These are phyloP conservation scores for Termitomyces sp. DNA, from an alignment of 768 basidiomycete genomes.

Conservation along the genomic window DNA sequence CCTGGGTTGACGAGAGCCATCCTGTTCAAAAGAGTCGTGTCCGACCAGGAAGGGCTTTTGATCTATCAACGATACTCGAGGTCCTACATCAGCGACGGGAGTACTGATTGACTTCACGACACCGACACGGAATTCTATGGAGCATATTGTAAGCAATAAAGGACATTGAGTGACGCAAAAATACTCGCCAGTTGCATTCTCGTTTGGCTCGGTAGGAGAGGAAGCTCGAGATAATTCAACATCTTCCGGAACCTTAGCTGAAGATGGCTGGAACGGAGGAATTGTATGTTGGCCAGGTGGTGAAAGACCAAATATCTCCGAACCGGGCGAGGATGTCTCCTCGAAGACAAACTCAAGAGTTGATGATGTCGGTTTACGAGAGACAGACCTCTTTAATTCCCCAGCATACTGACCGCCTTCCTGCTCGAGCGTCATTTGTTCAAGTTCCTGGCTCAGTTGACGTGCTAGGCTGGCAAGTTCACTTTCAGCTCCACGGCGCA, in stretches of 20 bases:
- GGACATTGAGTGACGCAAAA: not conserved
- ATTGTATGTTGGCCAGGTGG: slow-evolving; percentile 21
- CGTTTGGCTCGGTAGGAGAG: slow-evolving; percentile 30
- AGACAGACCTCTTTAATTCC: slow-evolving; percentile 10
- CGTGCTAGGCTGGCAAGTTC: slow-evolving; percentile 45
- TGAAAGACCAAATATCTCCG: slow-evolving; percentile 13
- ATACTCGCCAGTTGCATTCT: slow-evolving; percentile 38
- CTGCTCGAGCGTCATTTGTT: slow-evolving; percentile 31
- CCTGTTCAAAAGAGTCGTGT: not conserved
- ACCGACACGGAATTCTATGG: slow-evolving; percentile 47
- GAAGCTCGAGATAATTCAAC: slow-evolving; percentile 39
- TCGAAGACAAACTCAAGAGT: slow-evolving; percentile 35
- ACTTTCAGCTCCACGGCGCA: slow-evolving; percentile 32
- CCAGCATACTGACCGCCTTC: slow-evolving; percentile 22
- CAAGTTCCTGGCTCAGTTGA: slow-evolving; percentile 47
- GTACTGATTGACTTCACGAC: slow-evolving; percentile 45
- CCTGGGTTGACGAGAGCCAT: not conserved
- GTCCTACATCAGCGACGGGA: slow-evolving; percentile 31
- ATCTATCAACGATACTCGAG: slow-evolving; percentile 35
- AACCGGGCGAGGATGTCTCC: slow-evolving; percentile 22
- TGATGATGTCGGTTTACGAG: slow-evolving; percentile 25
- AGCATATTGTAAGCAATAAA: not conserved
- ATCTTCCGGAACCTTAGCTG: slow-evolving; percentile 44
- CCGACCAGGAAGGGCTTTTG: slow-evolving; percentile 25
- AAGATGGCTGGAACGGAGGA: slow-evolving; percentile 34